These are phyloP conservation scores for Durusdinium trenchii DNA, from an alignment of 73 alveolate species.

Conservation along the genomic window DNA sequence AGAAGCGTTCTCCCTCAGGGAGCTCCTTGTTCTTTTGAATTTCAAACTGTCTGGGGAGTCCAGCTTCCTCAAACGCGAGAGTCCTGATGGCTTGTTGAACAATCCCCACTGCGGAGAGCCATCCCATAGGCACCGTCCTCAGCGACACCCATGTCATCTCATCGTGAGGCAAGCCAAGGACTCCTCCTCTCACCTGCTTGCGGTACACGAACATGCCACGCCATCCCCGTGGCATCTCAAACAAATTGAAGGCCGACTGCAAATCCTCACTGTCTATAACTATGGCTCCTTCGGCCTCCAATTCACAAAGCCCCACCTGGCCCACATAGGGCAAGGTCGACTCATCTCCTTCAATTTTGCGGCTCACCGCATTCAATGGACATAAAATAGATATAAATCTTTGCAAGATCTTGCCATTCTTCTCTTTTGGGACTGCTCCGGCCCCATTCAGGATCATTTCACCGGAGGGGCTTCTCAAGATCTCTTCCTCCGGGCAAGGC, in stretches of 20 bases:
- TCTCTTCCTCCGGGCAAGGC: background rate
- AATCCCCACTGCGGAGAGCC: background rate
- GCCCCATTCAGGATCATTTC: background rate
- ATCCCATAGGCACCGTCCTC: constrained; percentile 32
- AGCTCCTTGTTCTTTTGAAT: background rate
- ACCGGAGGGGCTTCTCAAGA: background rate
- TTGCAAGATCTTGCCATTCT: no score
- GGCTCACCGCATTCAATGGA: background rate
- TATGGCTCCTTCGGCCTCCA: background rate
- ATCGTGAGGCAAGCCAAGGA: background rate
- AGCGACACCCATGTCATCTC: background rate
- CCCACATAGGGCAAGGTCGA: constrained; percentile 6
- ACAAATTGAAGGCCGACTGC: background rate
- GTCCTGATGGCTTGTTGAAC: background rate
- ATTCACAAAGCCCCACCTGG: background rate
- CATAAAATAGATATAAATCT: background rate
- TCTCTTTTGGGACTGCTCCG: constrained; percentile 3
- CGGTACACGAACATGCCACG: background rate
- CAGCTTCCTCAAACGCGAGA: background rate
- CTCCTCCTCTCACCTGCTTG: background rate
- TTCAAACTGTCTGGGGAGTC: background rate
- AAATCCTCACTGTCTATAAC: background rate
- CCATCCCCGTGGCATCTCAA: background rate
- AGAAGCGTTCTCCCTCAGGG: background rate
- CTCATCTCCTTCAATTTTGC: background rate